phyloP scores from a whole-genome alignment of 331 rosid genomes.

The Ulmus americana region DNA sequence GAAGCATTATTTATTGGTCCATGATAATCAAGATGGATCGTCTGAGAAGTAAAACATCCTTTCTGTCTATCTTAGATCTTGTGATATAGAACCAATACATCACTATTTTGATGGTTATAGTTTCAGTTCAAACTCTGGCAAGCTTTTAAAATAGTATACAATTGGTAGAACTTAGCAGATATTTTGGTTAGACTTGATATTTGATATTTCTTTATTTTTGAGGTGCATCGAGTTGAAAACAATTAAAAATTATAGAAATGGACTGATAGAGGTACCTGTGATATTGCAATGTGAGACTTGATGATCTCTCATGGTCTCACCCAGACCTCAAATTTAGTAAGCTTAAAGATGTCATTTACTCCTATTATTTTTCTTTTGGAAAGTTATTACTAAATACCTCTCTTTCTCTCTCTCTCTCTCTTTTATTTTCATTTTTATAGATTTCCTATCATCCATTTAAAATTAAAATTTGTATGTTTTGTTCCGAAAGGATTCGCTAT shows the following conservation, averaged over 20 bases:
- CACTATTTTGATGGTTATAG: not conserved
- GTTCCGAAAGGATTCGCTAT: too few relatives aligned
- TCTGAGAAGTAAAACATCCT: conserved; percentile 59
- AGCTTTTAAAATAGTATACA: not conserved
- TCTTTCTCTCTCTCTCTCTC: too few relatives aligned
- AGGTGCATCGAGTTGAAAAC: too few relatives aligned
- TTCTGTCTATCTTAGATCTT: conserved; percentile 2
- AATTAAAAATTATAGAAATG: too few relatives aligned
- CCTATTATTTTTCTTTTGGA: not conserved
- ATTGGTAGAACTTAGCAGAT: too few relatives aligned
- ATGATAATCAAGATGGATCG: conserved; percentile 80
- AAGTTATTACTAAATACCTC: not conserved
- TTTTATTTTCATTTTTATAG: too few relatives aligned
- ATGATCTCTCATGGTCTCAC: not conserved
- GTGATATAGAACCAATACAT: not conserved
- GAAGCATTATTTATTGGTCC: conserved; percentile 85
- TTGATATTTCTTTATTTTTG: too few relatives aligned
- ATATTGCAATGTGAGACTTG: not conserved
- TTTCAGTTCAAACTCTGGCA: not conserved
- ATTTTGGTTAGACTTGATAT: too few relatives aligned
- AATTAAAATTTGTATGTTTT: too few relatives aligned
- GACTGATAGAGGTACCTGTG: too few relatives aligned
- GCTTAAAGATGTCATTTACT: not conserved
- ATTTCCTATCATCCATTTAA: too few relatives aligned
- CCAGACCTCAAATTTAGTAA: not conserved